Conservation (phyloP, 2,329 filamentous ascomycete species). For the Myriosclerotinia duriaeana region DNA sequence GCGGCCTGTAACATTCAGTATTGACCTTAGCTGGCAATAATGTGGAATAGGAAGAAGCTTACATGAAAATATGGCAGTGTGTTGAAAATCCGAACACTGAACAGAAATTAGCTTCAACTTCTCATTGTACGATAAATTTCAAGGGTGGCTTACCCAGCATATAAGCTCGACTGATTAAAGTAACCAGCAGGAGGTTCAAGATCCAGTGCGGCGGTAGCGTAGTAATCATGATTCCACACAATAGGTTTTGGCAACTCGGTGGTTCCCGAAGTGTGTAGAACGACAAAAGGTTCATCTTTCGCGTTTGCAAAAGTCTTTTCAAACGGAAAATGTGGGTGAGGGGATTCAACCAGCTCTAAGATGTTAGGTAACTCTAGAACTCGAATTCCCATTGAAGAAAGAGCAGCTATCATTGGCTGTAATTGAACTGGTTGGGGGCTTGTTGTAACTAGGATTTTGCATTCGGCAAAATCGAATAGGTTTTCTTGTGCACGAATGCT, state of each 20-base stretch:
- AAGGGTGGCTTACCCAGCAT: not conserved
- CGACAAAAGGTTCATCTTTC: not conserved
- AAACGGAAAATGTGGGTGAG: constrained; percentile 5
- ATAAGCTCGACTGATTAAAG: constrained; percentile 11
- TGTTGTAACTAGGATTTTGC: constrained; percentile 16
- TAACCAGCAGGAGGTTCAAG: not conserved
- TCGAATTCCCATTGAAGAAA: not conserved
- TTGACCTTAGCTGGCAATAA: not conserved
- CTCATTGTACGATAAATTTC: not conserved
- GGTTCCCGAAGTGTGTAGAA: constrained; percentile 16
- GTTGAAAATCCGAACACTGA: constrained; percentile 13
- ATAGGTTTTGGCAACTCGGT: constrained; percentile 20
- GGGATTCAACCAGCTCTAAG: not conserved
- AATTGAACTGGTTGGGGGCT: not conserved
- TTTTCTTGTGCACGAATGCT: constrained; percentile 16
- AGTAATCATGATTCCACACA: constrained; percentile 9
- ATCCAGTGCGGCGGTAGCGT: not conserved
- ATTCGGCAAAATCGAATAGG: not conserved
- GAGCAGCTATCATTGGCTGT: constrained; percentile 2
- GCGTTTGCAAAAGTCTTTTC: not conserved
- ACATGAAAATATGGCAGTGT: constrained; percentile 20
- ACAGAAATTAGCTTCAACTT: not conserved
- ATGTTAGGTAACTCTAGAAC: not conserved
- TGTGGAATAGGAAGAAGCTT: not conserved
- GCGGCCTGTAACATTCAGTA: constrained; percentile 5